Percentiles rank a stretch among this genome's conserved stretches.
Conservation (phyloP, 345 rosid genomes). For the Ceriops decandra region DNA sequence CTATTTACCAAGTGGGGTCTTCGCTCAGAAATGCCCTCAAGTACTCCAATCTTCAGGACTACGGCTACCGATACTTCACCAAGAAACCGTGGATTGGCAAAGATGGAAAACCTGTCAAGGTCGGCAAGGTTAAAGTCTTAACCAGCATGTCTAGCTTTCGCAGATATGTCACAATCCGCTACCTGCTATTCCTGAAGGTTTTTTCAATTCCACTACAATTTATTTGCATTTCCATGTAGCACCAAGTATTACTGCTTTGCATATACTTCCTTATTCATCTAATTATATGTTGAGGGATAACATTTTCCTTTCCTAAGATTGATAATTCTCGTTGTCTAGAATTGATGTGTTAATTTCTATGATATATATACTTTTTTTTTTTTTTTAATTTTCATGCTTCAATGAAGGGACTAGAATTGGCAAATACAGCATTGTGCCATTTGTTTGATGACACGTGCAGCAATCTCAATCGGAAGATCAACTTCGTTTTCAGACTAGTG, state of each 20-base stretch:
- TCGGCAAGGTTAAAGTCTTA: slow-evolving; percentile 41
- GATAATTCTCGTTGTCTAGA: no score
- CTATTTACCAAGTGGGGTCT: slow-evolving; percentile 76
- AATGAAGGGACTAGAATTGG: slow-evolving; percentile 43
- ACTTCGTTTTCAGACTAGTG: slow-evolving; percentile 52
- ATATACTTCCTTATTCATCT: no score
- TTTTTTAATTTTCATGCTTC: not conserved
- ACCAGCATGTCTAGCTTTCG: slow-evolving; percentile 68
- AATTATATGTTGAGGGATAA: no score
- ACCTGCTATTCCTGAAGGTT: slow-evolving; percentile 64
- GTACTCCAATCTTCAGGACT: slow-evolving; percentile 38
- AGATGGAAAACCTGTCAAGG: slow-evolving; percentile 64
- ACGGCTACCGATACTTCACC: slow-evolving; percentile 46
- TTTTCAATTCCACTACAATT: not conserved
- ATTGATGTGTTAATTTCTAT: no score
- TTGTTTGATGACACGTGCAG: slow-evolving; percentile 35
- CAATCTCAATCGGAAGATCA: slow-evolving; percentile 52
- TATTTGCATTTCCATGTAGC: no score
- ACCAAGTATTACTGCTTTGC: no score
- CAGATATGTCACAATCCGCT: slow-evolving; percentile 63
- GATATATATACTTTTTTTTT: no score
- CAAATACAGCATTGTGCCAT: slow-evolving; percentile 43
- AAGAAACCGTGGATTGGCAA: slow-evolving; percentile 75
- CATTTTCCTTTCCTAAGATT: no score
- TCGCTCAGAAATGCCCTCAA: slow-evolving; percentile 51